Base-by-base conservation (phyloP, 1,139 yeast genomes). In the Kazachstania sp. region DNA sequence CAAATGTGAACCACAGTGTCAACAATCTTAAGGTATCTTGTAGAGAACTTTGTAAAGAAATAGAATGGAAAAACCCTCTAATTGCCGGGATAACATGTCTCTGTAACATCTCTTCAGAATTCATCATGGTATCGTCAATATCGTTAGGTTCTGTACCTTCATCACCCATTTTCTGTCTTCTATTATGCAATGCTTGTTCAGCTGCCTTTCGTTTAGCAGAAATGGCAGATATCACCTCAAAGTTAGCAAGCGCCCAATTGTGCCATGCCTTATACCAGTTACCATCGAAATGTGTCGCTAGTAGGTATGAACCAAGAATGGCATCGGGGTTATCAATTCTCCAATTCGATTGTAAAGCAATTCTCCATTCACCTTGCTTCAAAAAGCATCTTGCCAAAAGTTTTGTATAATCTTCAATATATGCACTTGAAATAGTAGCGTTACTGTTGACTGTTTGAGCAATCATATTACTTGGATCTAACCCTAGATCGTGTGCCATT, bases 231-330 rank as follows among this genome's bases (percentile, higher is more conserved):
- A 92, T 86, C 1, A 90, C 97, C 61, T 90, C 97, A 64, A 90
- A 94, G 64, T 94, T 94, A 0, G 98, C 97, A 58, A 94, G 71
- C 0, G 98, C 98, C 99, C 99, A 94, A 62, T 88, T 90, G 61
- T 94, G 99, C 98, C 98, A 94, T 23, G 98, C 98, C 61, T 94
- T 94, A 63, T 94, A 94, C 98, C 98, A 94, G 41, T 78, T 78
- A 43, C 78, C 75, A 63, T 92, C 98, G 66, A 94, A 92, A 64
- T 90, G 97, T 0, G 98, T 92, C 0, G 98, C 98, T 54, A 92
- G 72, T 49, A 90, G 71, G 63, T 87, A 94, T 0, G 97, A 92
- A 13, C 97, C 97, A 52, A 94, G 71, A 54, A 94, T 88, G 0
- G 90, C 82, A 55, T 85, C 95, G 0, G 74, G 69, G 51, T 70